Conservation (phyloP, 208 protist species). For the Trypanosoma platydactyli region DNA sequence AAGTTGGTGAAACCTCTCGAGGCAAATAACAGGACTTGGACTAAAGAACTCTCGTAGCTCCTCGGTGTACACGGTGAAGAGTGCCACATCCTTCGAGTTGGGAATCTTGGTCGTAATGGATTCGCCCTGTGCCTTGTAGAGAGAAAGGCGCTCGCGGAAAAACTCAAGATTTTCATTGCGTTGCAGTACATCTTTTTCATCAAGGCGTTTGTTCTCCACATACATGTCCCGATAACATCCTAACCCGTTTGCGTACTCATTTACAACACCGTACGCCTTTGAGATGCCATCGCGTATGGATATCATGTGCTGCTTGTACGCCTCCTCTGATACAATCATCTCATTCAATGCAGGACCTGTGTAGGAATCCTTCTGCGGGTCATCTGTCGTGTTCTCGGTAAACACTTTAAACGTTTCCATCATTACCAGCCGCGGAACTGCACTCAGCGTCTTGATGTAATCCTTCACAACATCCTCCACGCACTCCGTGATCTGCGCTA, state of each 20-base stretch:
- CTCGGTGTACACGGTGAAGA: conserved; percentile 84
- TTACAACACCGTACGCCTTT: conserved; percentile 74
- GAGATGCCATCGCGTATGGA: conserved; percentile 70
- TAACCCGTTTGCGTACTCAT: conserved; percentile 80
- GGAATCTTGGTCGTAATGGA: conserved; percentile 87
- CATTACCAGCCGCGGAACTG: conserved; percentile 77
- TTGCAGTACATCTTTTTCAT: conserved; percentile 56
- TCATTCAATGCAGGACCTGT: conserved; percentile 87
- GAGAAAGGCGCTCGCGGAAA: conserved; percentile 81
- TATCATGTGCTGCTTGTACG: conserved; percentile 78
- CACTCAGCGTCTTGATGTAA: conserved; percentile 89
- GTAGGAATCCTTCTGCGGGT: conserved; percentile 44
- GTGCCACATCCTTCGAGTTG: conserved; percentile 81
- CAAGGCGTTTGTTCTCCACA: conserved; percentile 77
- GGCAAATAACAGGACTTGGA: conserved; percentile 87
- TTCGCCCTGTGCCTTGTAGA: conserved; percentile 89
- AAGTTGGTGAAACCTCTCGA: conserved; percentile 86
- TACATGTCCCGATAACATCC: conserved; percentile 89
- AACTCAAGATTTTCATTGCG: conserved; percentile 76
- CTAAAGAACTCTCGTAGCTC: conserved; percentile 88
- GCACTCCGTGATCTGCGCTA: conserved; percentile 65
- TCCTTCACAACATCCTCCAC: conserved; percentile 89
- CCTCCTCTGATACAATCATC: conserved; percentile 89
- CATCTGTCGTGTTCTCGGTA: conserved; percentile 74
- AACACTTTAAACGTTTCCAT: conserved; percentile 92